A percentile compares a stretch with the other conserved stretches of the same genome.
These are phyloP conservation scores for Camelina hispida DNA, from an alignment of 345 rosid species.

Conservation along the genomic window DNA sequence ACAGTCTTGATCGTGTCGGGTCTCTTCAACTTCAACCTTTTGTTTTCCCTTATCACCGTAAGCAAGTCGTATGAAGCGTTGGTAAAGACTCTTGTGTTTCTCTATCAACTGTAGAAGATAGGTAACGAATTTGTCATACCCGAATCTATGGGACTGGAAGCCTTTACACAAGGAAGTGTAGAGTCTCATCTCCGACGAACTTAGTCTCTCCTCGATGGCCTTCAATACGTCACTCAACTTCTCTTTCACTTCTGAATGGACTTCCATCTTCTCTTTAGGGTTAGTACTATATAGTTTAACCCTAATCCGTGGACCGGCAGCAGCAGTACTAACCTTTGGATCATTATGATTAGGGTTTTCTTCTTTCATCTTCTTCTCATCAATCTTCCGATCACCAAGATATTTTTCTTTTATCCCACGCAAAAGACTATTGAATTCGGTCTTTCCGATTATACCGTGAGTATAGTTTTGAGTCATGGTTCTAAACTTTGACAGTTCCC, in stretches of 20 bases:
- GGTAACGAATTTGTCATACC: neutral
- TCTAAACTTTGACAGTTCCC: neutral
- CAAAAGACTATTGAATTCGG: neutral
- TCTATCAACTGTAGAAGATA: neutral
- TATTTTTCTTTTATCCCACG: neutral
- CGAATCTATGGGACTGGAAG: neutral
- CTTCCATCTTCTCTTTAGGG: neutral
- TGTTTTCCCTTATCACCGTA: neutral
- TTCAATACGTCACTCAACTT: neutral
- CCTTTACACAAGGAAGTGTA: neutral
- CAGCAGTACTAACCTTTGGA: neutral
- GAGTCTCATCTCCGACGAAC: neutral
- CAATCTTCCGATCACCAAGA: neutral
- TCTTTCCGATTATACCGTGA: neutral
- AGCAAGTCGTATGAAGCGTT: neutral
- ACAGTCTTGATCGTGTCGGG: neutral
- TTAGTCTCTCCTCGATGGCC: neutral
- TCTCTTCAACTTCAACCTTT: neutral
- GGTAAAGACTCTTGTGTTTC: neutral
- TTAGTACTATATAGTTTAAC: too few relatives aligned
- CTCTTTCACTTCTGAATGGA: neutral
- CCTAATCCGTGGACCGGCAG: neutral
- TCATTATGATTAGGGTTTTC: neutral
- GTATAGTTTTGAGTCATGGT: neutral
- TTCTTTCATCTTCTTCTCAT: neutral